These are phyloP conservation scores for Rhizopogon sp. DNA, from an alignment of 768 basidiomycete genomes.

Conservation along the genomic window DNA sequence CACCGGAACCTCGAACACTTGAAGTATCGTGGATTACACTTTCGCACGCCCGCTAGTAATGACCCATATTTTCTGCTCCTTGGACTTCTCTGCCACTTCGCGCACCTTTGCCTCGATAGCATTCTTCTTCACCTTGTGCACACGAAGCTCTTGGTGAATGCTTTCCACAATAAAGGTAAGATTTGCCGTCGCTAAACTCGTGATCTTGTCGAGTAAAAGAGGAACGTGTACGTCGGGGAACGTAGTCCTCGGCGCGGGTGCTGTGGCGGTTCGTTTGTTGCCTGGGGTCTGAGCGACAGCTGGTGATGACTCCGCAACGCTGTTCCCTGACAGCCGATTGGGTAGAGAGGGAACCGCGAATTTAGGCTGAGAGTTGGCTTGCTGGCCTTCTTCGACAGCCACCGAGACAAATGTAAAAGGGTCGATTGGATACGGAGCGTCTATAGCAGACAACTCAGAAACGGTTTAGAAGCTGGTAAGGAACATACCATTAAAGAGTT, in stretches of 20 bases:
- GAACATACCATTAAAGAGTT: constrained; percentile 75
- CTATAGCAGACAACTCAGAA: constrained; percentile 32
- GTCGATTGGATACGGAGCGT: constrained; percentile 67
- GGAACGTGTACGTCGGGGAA: constrained; percentile 69
- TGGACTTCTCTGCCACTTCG: constrained; percentile 73
- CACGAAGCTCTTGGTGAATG: too few relatives aligned
- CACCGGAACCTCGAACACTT: too few relatives aligned
- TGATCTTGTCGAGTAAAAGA: too few relatives aligned
- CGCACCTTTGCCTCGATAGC: constrained; percentile 77
- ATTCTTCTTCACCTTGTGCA: constrained; percentile 52
- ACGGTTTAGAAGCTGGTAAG: background rate
- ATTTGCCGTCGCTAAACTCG: too few relatives aligned
- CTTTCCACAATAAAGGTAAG: too few relatives aligned
- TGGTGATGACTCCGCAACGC: constrained; percentile 10
- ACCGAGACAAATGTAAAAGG: constrained; percentile 72
- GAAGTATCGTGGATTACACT: background rate
- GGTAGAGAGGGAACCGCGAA: constrained; percentile 50
- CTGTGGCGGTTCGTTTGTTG: constrained; percentile 20
- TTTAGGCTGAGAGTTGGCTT: constrained; percentile 19
- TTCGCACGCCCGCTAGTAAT: constrained; percentile 36
- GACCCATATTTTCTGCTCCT: constrained; percentile 69
- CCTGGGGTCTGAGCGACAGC: constrained; percentile 14
- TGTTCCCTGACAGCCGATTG: constrained; percentile 23
- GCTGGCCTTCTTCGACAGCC: constrained; percentile 32
- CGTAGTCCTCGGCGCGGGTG: constrained; percentile 40